A percentile compares a stretch with the other conserved stretches of the same genome.
phyloP scores from a whole-genome alignment of 169 alveolate species.

The Eimeria sp. region DNA sequence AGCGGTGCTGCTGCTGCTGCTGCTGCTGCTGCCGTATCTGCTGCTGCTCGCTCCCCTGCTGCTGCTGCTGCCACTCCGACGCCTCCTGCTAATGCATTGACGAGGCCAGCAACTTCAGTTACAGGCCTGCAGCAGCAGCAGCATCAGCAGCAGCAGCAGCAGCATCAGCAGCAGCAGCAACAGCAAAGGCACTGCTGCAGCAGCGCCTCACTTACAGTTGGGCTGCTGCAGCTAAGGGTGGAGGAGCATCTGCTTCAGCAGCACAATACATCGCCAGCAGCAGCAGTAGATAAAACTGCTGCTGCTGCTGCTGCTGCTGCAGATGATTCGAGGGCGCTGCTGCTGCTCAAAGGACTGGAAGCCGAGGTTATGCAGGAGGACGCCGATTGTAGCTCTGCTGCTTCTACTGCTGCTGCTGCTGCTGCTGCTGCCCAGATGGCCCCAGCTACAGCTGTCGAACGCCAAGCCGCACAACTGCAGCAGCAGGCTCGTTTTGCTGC shows the following conservation, averaged over 20 bases:
- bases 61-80: slow-evolving; percentile 12
- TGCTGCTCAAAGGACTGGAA: slow-evolving; percentile 40
- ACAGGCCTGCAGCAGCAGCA: slow-evolving; percentile 6
- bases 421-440: slow-evolving; percentile 8
- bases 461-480: neutral
- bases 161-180: slow-evolving; percentile 24
- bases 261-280: neutral
- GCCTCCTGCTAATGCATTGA: neutral
- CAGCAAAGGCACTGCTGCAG: neutral
- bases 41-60: neutral
- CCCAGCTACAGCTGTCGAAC: neutral
- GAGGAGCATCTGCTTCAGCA: slow-evolving; percentile 45
- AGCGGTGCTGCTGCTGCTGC: slow-evolving; percentile 30
- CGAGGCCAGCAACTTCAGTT: neutral
- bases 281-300: neutral
- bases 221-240: slow-evolving; percentile 42
- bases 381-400: neutral
- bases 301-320: slow-evolving; percentile 11
- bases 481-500: neutral
- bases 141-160: neutral
- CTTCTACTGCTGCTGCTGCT: slow-evolving; percentile 26
- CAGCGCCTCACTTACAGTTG: slow-evolving; percentile 8
- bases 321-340: neutral
- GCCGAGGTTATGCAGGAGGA: slow-evolving; percentile 51
- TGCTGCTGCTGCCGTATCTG: neutral